phyloP scores from a whole-genome alignment of 2,329 filamentous ascomycete species.

The Neonectria coccinea region DNA sequence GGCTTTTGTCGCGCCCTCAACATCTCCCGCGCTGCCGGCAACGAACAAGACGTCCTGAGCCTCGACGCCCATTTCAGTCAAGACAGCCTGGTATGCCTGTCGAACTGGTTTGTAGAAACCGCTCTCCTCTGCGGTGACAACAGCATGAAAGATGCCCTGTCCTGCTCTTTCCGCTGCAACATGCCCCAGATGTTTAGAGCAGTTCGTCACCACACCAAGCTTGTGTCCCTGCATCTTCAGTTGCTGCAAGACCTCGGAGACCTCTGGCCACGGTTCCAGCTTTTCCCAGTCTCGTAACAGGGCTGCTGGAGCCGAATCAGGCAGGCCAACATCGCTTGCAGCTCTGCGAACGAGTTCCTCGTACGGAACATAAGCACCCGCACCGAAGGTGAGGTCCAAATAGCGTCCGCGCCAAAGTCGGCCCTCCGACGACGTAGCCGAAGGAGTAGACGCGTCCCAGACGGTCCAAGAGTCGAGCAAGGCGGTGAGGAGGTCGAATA shows the following conservation, averaged over 20 bases:
- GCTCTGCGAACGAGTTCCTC: conserved; percentile 48
- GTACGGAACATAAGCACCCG: conserved; percentile 50
- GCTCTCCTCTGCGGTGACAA: conserved; percentile 54
- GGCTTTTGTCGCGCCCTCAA: conserved; percentile 51
- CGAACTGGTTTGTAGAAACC: conserved; percentile 54
- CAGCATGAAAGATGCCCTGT: conserved; percentile 46
- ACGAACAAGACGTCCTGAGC: conserved; percentile 50
- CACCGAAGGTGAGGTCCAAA: conserved; percentile 52
- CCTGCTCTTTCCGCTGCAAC: conserved; percentile 35
- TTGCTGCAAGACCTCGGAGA: conserved; percentile 29
- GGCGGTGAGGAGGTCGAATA: conserved; percentile 57
- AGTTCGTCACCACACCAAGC: conserved; percentile 55
- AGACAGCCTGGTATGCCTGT: conserved; percentile 49
- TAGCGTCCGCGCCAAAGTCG: conserved; percentile 53
- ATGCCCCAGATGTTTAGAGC: conserved; percentile 49
- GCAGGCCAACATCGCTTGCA: conserved; percentile 47
- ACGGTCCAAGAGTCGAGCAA: conserved; percentile 55
- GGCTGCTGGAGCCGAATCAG: conserved; percentile 42
- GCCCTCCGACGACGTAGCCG: conserved; percentile 42
- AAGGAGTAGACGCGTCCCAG: conserved; percentile 50
- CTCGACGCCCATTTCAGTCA: conserved; percentile 44
- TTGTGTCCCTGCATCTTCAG: conserved; percentile 46
- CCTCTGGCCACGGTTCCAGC: conserved; percentile 45
- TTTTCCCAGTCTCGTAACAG: conserved; percentile 46
- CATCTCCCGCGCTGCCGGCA: conserved; percentile 55